Base-by-base conservation (phyloP, 23 red algal genomes). In the Pyropia haitanensis region DNA sequence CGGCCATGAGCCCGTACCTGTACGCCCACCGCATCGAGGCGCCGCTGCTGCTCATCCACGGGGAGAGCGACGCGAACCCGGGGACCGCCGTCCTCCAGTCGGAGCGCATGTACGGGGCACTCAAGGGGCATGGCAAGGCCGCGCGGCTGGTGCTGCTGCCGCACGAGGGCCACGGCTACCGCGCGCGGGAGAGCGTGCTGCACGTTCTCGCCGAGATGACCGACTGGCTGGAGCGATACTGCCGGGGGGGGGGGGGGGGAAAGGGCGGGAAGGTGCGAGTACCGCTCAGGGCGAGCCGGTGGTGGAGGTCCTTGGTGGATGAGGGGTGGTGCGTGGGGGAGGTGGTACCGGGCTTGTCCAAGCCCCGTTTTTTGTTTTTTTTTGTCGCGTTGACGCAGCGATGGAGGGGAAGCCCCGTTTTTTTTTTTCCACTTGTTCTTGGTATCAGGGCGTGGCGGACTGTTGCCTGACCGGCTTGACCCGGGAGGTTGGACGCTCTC, bases 41-140 rank as follows among this genome's bases (percentile, higher is more conserved):
- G 21, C 91, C 91, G 18, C 48, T 96, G 17, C 67, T 96, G 21
- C 77, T 96, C 14, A 75, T 96, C 59, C 91, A 96, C 71, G 91
- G 91, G 6, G 91, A 96, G 26, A 79, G 73, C 27, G 91, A 96
- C 46, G 78, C 83, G 49, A 96, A 96, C 27, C 84, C 84, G 14
- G 91, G 91, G 5, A 96, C 91, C 19, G 86, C 80, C 65, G 78
- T 73, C 20, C 62, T 96, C 60, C 91, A 96, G 80, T 80, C 73
- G 19, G 91, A 96, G 59, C 77, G 91, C 25, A 30, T 96, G 30
- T 96, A 81, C 80, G 80, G 80, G 49, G 91, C 91, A 39, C 65
- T 89, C 9, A 85, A 83, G 21, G 91, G 91, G n/a, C 81, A 81
- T 23, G 91, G 91, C 18, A 96, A 96, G 55, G 69, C 85, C 27